Evolutionary conservation across 768 basidiomycete species (phyloP), one percentile per base, ranked within the genome.

Genomic region (Suillus discolor): DNA sequence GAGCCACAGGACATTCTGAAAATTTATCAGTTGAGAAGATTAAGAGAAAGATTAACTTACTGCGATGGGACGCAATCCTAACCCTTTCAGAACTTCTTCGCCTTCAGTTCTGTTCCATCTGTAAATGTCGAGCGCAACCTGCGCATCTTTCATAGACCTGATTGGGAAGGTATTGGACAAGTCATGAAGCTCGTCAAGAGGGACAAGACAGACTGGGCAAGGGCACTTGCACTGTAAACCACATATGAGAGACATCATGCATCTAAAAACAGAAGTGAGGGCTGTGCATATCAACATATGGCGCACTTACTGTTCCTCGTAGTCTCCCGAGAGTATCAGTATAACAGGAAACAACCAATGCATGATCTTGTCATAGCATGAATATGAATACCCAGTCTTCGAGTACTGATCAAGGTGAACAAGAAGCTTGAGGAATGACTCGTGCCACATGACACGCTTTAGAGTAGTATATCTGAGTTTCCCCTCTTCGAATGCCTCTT

Each of bases 1-100:
- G 0, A 38, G 55, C 80, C 80, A 82, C 65, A 82, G 82, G 12
- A 75, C 75, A 73, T 80, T 83, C 79, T 82, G 36, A 12, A 34
- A 0, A 16, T 11, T 12, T 36, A 34, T 62, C 20, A 45, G 61
- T 59, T 15, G n/a, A 47, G 39, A 41, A 41, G 39, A 41, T 41
- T 15, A 15, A 5, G 7, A 49, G 53, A 31, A 47, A 51, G 18
- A 23, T 54, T 23, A 0, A 44, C 63, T 64, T 54, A 64, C 53
- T 11, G 12, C 13, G 3, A 64, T 54, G 1, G 63, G 25, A 9
- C 7, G 41, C 31, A 66, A 36, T 23, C 65, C 65, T 8, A 62
- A 62, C 4, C n/a, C 45, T 23, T 66, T 66, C 44, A 66, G 38
- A 54, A 62, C 1, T 38, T 36, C 36, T n/a, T 66, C 42, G 23